Evolutionary conservation across 2,329 filamentous ascomycete species (phyloP).

Genomic region (Ophiocordyceps robertsii): DNA sequence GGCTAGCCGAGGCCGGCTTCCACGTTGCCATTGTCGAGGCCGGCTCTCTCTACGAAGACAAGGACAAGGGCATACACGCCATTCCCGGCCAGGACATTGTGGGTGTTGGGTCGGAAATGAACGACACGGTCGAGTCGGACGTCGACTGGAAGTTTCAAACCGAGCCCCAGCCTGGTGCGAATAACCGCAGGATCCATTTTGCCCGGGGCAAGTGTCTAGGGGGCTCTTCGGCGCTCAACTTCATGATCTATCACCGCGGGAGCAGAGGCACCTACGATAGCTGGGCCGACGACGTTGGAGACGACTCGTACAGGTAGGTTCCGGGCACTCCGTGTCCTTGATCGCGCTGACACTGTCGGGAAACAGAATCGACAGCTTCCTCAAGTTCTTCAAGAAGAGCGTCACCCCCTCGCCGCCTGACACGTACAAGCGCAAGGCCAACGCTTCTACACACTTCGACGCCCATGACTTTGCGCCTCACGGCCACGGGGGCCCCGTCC

Average conservation of each 20-base stretch:
- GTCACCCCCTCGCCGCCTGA: constrained; percentile 13
- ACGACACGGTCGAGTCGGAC: background rate
- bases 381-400: constrained; percentile 13
- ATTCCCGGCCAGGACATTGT: constrained; percentile 10
- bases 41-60: constrained; percentile 18
- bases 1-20: constrained; percentile 16
- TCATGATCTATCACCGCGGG: constrained; percentile 19
- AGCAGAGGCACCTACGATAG: constrained; percentile 15
- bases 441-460: constrained; percentile 12
- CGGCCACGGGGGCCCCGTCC: constrained; percentile 9
- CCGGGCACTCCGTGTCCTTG: background rate
- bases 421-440: constrained; percentile 5
- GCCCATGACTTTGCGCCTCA: constrained; percentile 10
- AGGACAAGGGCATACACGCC: constrained; percentile 13
- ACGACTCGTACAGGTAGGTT: constrained; percentile 13
- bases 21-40: constrained; percentile 25
- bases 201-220: constrained; percentile 23
- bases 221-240: constrained; percentile 23
- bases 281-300: constrained; percentile 15
- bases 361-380: constrained; percentile 7
- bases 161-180: constrained; percentile 4
- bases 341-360: background rate
- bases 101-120: background rate
- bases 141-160: background rate
- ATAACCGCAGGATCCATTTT: constrained; percentile 18